Base-by-base conservation (phyloP, 768 basidiomycete genomes). In the Collybia mongolica region DNA sequence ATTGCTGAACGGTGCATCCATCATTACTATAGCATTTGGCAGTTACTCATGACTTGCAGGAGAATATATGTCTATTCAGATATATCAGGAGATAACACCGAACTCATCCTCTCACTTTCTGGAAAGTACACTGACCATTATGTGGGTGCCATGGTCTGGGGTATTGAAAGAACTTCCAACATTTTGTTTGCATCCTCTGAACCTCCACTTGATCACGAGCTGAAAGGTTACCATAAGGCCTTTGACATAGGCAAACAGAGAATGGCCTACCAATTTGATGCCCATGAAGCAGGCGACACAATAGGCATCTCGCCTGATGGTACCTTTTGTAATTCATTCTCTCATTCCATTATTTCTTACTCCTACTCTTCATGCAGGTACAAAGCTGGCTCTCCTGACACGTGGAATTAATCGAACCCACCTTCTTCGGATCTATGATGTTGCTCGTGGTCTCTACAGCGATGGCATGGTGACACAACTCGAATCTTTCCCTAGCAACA, bases 181-280 rank as follows among this genome's bases (percentile, higher is more conserved):
- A 51, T 68, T 9, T 53, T 86, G 12, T 83, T 83, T 60, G 78
- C 80, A 0, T 85, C 82, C 1, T 80, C 82, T 1, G 84, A 84
- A 54, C 75, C 81, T 4, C 11, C 23, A 11, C 51, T 43, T 14
- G 58, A 63, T 5, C 55, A 56, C 7, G 51, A 47, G 23, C 64
- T 63, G 11, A 49, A 39, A 3, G 82, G 83, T 0, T 69, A 60
- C 36, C 85, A 88, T 54, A 72, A 68, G 37, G 78, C 70, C 3
- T 79, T 82, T 45, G 82, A 86, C 58, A 53, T 71, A 1, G 51
- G 45, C 15, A 61, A 38, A 32, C 51, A 59, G 6, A 59, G 39
- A 36, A 43, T 49, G 2, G 45, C 58, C 0, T 68, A 73, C 48
- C 49, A 59, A 6, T 72, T 86, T 35, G 71, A 77, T 46, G 73